Base-by-base conservation (phyloP, 345 rosid species). In the Hirschfeldia incana region DNA sequence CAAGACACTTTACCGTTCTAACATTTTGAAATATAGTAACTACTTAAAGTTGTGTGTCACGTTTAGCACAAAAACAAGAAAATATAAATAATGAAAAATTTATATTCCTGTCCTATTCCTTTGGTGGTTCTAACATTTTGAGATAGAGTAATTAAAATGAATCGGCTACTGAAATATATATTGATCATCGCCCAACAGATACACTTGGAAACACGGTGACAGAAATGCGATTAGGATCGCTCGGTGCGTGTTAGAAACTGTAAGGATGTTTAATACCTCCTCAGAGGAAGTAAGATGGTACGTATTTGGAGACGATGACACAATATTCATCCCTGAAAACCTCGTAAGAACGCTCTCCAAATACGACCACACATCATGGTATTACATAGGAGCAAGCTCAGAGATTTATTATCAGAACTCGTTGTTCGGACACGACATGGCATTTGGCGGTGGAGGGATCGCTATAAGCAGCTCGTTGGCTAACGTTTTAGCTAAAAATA, bases 231-330 rank as follows among this genome's bases (percentile, higher is more conserved):
- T 94, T 27, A 88, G 98, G 2, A 84, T 91, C 8, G 92, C 98
- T 1, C 82, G 98, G 9, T 87, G 84, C 15, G 90, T 94, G 39
- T 34, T 73, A 1, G 98, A 94, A 36, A 36, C 42, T 0, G 84
- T 81, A 27, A 68, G 28, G 34, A 15, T 77, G 30, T 81, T 61
- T 65, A 81, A 81, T n/a, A 37, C 51, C 0, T 76, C 81, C 21
- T 69, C 90, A 1, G 2, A 79, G 5, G 81, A 88, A 39, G 91
- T 89, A 5, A 78, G 89, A 29, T 94, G 98, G 98, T 92, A 72
- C 5, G 92, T 94, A 13, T 92, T 94, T 2, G 97, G 97, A 29
- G 98, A 91, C 3, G 98, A 92, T 5, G 97, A 89, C 83, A 91
- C 97, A 0, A 76, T 92, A 26, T 94, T 90, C 74, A 76, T 94